phyloP scores from a whole-genome alignment of 2,329 filamentous ascomycete genomes.

The Ophiostoma sp. region DNA sequence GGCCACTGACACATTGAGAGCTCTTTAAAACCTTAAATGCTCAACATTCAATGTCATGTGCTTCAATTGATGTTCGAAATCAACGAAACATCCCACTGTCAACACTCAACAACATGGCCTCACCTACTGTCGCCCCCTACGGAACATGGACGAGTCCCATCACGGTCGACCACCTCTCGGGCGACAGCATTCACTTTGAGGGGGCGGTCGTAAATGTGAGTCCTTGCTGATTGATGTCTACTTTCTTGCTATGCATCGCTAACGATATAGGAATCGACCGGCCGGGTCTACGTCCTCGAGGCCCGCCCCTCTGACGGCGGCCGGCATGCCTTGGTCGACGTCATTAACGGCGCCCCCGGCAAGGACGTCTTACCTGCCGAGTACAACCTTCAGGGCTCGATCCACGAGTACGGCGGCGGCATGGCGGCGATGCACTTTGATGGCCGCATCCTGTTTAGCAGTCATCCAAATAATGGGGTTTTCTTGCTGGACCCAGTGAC shows the following conservation, averaged over 20 bases:
- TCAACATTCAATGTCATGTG: no score
- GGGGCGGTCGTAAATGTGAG: not conserved
- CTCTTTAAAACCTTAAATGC: no score
- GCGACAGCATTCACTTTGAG: conserved; percentile 1
- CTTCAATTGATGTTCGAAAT: no score
- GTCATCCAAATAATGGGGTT: not conserved
- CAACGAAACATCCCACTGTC: no score
- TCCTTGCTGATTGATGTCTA: not conserved
- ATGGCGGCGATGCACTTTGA: not conserved
- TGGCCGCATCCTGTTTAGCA: not conserved
- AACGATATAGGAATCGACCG: not conserved
- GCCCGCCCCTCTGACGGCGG: not conserved
- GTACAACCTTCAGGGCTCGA: not conserved
- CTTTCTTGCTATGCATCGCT: not conserved
- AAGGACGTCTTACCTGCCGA: not conserved
- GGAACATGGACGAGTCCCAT: not conserved
- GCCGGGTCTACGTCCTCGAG: not conserved
- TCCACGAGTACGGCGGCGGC: conserved; percentile 11
- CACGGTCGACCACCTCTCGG: not conserved
- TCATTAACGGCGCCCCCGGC: not conserved
- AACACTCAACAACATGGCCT: not conserved
- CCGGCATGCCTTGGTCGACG: not conserved
- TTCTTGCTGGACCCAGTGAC: not conserved
- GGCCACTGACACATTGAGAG: no score
- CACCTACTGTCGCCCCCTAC: not conserved